phyloP scores from a whole-genome alignment of 1,139 yeast genomes.

The Debaryomyces singareniensis region DNA sequence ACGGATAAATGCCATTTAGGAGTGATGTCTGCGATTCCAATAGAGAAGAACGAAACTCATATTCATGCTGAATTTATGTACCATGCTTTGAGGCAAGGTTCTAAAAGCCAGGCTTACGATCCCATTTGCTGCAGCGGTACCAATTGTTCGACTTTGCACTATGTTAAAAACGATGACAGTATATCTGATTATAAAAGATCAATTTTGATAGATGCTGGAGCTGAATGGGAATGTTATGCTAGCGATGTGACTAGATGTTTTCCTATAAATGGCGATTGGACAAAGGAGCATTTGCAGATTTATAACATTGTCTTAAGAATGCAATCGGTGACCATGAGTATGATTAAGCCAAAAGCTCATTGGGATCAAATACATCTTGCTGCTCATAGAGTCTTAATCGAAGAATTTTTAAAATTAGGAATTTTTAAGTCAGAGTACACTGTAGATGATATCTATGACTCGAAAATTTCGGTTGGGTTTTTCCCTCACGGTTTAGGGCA shows the following conservation, averaged over 20 bases:
- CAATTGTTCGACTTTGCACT: slow-evolving; percentile 86
- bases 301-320: slow-evolving; percentile 77
- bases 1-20: slow-evolving; percentile 86
- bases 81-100: slow-evolving; percentile 91
- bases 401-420: slow-evolving; percentile 67
- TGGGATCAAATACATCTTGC: slow-evolving; percentile 85
- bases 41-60: slow-evolving; percentile 83
- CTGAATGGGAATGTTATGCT: slow-evolving; percentile 92
- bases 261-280: slow-evolving; percentile 88
- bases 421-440: slow-evolving; percentile 60
- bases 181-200: slow-evolving; percentile 47
- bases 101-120: slow-evolving; percentile 82
- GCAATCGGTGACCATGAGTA: slow-evolving; percentile 66
- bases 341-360: slow-evolving; percentile 70
- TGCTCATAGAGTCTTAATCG: slow-evolving; percentile 73
- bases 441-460: slow-evolving; percentile 59
- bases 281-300: slow-evolving; percentile 76
- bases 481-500: slow-evolving; percentile 97
- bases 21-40: slow-evolving; percentile 88
- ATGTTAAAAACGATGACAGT: slow-evolving; percentile 74
- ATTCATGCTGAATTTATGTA: slow-evolving; percentile 93
- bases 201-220: slow-evolving; percentile 90
- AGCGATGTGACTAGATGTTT: slow-evolving; percentile 93
- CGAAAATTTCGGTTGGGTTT: slow-evolving; percentile 70
- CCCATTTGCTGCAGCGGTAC: slow-evolving; percentile 96